Evolutionary conservation across 345 rosid species (phyloP), one percentile per base, ranked within the genome.

Genomic region (Aegle marmelos): DNA sequence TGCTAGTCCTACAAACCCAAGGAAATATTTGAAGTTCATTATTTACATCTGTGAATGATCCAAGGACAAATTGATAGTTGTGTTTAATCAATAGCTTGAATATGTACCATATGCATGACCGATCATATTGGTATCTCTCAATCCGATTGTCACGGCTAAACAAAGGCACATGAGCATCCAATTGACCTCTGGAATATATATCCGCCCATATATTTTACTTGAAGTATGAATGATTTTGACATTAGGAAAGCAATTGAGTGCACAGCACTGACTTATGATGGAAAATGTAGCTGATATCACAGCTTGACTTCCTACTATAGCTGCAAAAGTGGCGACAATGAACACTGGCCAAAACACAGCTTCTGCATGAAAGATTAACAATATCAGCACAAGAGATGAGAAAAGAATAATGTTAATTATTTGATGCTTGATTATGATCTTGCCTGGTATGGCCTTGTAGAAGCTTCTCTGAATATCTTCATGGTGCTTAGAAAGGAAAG

Each of bases 221-320:
- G 97, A 89, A 48, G 97, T 95, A 78, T 92, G 98, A 67, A 95
- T 80, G 72, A 93, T 85, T 84, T 90, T 95, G 70, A 95, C 92
- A 0, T 89, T 90, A 45, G 99, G 99, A 74, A 95, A 95, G 84
- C 99, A 95, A 56, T 92, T 91, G 36, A 91, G 86, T 19, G 97
- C 93, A 74, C 88, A 86, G 59, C 94, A 92, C 83, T 95, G 99
- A 80, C 95, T 93, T 82, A 92, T 85, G 73, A 90, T 83, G 64
- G 99, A 90, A 85, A 95, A 95, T n/a, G 99, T 93, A 63, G 95
- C 98, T 10, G 92, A 90, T 77, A 95, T 86, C 9, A 92, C 94
- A 74, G 99, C 98, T 83, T 93, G 98, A 77, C 99, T 92, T 86
- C 97, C 95, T 7, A 95, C 92, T 7, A 92, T 83, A 33, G 97